Evolutionary conservation across 352 stramenopile genomes (phyloP), one percentile per base, ranked within the genome.

Genomic region (Phytophthora megakarya): DNA sequence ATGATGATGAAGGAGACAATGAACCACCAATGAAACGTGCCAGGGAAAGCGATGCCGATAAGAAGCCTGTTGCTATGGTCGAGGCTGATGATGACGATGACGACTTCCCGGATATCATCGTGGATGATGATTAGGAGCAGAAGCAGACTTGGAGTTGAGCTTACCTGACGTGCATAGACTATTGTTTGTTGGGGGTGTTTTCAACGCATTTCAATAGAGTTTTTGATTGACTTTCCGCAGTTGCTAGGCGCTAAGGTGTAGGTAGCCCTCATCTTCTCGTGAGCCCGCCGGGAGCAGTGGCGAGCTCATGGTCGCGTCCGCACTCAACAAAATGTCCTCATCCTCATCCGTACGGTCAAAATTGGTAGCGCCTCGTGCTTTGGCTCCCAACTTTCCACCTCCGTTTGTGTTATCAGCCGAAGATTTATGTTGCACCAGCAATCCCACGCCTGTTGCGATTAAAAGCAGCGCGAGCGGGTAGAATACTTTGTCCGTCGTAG

Each of bases 91-190:
- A 75, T 15, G 82, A 91, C 35, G 83, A 92, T 44, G 82, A 90
- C 28, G 84, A 94, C 52, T 93, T 95, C 58, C 86, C 86, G 1
- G 84, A 95, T 45, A 95, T 95, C 57, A 81, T 95, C 11, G 75
- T 83, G 39, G 83, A 89, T 54, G 84, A 93, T 48, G 75, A 86
- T 16, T 76, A 72, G 59, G 63, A 37, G 35, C 19, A 22, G 21
- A 12, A 56, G 21, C 22, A 45, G 23, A 30, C 23, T n/a, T 49
- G 9, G 21, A 44, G n/a, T n/a, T n/a, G n/a, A n/a, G n/a, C n/a
- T 33, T 38, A 18, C 5, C 10, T 11, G 18, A 12, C 39, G 40
- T 26, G 13, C 23, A 33, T 61, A 48, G 28, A 45, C 18, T 28
- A 51, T 28, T 48, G 25, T 33, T 58, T 5, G 32, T 51, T 66